Percentiles rank a stretch among this genome's conserved stretches.
Conservation (phyloP, 2,329 filamentous ascomycete species). For the Cladosporium colombiae region DNA sequence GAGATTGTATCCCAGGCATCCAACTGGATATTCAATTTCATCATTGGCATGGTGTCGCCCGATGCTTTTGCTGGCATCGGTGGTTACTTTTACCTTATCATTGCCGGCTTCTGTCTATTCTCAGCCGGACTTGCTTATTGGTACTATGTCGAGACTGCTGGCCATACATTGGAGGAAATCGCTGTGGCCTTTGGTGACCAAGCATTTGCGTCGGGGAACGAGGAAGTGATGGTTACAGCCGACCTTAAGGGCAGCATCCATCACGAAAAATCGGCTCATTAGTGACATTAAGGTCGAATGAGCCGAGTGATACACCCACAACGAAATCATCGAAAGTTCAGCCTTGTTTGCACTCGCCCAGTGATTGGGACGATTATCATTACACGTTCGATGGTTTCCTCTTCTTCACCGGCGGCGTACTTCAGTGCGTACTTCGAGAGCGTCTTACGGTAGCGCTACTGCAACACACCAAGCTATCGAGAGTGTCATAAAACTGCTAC, state of each 20-base stretch:
- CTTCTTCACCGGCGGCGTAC: too few species aligned
- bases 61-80: conserved; percentile 45
- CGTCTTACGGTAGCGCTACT: too few species aligned
- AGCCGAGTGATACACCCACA: background rate
- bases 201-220: conserved; percentile 38
- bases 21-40: conserved; percentile 43
- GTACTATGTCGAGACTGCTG: conserved; percentile 47
- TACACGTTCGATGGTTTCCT: background rate
- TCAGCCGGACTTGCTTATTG: conserved; percentile 41
- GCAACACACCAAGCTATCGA: too few species aligned
- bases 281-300: background rate
- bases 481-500: too few species aligned
- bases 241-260: conserved; percentile 3
- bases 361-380: background rate
- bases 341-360: background rate
- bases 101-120: conserved; percentile 45
- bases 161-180: conserved; percentile 42
- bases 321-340: background rate
- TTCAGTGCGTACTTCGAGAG: too few species aligned
- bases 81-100: conserved; percentile 47
- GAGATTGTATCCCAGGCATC: conserved; percentile 65
- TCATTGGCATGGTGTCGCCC: conserved; percentile 45
- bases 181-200: conserved; percentile 46
- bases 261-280: background rate
- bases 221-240: conserved; percentile 22